These are phyloP conservation scores for Neofusicoccum parvum DNA, from an alignment of 2,329 filamentous ascomycete species.

Conservation along the genomic window DNA sequence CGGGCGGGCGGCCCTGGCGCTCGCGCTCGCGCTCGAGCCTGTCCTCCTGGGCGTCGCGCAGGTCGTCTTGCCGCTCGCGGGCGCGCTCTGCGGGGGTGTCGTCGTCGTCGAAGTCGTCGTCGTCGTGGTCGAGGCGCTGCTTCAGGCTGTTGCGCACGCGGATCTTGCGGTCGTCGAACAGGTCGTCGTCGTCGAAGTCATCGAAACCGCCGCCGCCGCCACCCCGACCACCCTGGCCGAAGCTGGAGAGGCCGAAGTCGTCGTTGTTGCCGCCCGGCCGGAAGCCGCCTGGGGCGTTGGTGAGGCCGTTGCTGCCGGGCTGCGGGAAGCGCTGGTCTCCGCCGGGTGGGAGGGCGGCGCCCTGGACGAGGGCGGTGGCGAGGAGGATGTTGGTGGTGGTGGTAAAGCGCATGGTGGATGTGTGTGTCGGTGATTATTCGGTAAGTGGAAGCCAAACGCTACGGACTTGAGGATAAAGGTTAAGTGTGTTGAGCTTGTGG, in stretches of 20 bases:
- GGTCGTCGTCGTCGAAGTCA: background rate
- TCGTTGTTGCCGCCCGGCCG: background rate
- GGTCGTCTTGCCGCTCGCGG: background rate
- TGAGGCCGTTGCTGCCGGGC: background rate
- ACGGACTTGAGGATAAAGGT: background rate
- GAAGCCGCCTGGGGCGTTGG: background rate
- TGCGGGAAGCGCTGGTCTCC: too few relatives aligned
- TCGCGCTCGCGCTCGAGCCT: background rate
- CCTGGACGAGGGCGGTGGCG: background rate
- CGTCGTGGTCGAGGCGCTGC: background rate
- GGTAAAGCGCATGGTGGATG: background rate
- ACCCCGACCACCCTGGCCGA: too few relatives aligned
- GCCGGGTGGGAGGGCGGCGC: background rate
- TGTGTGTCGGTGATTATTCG: background rate
- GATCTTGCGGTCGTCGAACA: background rate
- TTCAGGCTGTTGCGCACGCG: background rate
- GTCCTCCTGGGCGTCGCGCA: background rate
- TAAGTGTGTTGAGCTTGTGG: background rate
- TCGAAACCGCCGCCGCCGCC: too few relatives aligned
- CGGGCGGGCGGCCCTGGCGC: too few relatives aligned
- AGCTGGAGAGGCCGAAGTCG: background rate
- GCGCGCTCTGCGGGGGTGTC: background rate
- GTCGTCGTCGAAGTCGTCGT: background rate
- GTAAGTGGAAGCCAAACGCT: background rate
- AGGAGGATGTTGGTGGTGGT: background rate